These are phyloP conservation scores for Pythium aristosporum DNA, from an alignment of 352 stramenopile species.

Conservation along the genomic window DNA sequence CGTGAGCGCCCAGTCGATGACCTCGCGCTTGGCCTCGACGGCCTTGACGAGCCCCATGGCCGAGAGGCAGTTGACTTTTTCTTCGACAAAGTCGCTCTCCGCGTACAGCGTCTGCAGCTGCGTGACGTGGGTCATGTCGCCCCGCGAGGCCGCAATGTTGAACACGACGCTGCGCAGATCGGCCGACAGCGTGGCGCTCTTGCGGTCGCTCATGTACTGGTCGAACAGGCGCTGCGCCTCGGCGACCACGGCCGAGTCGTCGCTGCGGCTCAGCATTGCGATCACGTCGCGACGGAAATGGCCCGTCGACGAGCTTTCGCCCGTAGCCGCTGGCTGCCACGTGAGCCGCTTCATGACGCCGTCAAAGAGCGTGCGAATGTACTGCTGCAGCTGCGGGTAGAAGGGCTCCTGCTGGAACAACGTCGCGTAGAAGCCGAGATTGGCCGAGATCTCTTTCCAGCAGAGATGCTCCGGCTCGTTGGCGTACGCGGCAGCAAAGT, in stretches of 20 bases:
- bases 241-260: slow-evolving; percentile 47
- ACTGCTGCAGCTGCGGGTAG: slow-evolving; percentile 52
- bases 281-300: slow-evolving; percentile 62
- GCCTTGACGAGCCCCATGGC: slow-evolving; percentile 66
- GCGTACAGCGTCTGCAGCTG: slow-evolving; percentile 63
- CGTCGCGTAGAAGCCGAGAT: slow-evolving; percentile 46
- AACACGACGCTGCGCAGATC: slow-evolving; percentile 71
- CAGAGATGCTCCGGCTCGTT: slow-evolving; percentile 57
- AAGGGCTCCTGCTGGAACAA: slow-evolving; percentile 58
- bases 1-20: slow-evolving; percentile 67
- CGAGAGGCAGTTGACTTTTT: slow-evolving; percentile 79
- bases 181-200: slow-evolving; percentile 39
- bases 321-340: slow-evolving; percentile 40
- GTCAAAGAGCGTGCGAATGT: slow-evolving; percentile 51
- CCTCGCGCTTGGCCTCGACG: slow-evolving; percentile 54
- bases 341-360: slow-evolving; percentile 54
- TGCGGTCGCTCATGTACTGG: slow-evolving; percentile 53
- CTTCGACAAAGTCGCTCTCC: slow-evolving; percentile 74
- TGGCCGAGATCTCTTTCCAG: slow-evolving; percentile 69
- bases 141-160: slow-evolving; percentile 47
- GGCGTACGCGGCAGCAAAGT: slow-evolving; percentile 60
- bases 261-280: slow-evolving; percentile 44
- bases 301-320: slow-evolving; percentile 24
- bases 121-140: slow-evolving; percentile 40
- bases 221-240: slow-evolving; percentile 61